Base-by-base conservation (phyloP, 2,329 filamentous ascomycete genomes). In the Ophiostoma sp. region DNA sequence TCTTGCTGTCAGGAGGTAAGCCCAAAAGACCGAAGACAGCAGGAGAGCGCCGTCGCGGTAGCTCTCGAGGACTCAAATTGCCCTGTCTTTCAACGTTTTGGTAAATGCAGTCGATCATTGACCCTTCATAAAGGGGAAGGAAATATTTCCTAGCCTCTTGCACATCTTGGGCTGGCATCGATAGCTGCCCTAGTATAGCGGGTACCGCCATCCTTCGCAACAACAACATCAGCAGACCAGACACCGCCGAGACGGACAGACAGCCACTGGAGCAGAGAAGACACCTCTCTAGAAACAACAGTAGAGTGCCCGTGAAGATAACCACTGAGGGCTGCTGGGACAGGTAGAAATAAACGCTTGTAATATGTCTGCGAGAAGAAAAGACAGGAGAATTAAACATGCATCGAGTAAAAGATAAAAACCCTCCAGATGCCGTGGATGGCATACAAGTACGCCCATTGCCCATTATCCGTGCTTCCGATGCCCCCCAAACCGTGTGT, bases 301-400 rank as follows among this genome's bases (percentile, higher is more conserved):
- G 47, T 16, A 47, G 12, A 18, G 47, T 52, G 47, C n/a, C 16
- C n/a, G 18, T 18, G 45, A 14, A 16, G 47, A 52, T 18, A 18
- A 8, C 7, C 47, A 52, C 9, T 4, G 45, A 27, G 47, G n/a
- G 47, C 47, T 52, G 47, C 47, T 18, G 18, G 18, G 16, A 18
- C n/a, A 8, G 45, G 47, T 52, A n/a, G 16, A 52, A 52, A 52
- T 52, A 18, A 52, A 52, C 47, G 49, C n/a, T 55, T 12, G 45
- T 47, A 27, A 27, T 27, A 27, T 55, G 49, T 55, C 27, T 55
- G 49, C 49, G 12, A 55, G 14, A 55, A 16, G 45, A 16, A n/a
- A 16, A 47, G n/a, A 52, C n/a, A 38, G 38, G 12, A 63, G 60
- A 27, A 41, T 27, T 27, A 44, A 64, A 64, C 49, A 66, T 41